Evolutionary conservation across 2,329 filamentous ascomycete species (phyloP).

Genomic region (Aspergillus fumigatus): DNA sequence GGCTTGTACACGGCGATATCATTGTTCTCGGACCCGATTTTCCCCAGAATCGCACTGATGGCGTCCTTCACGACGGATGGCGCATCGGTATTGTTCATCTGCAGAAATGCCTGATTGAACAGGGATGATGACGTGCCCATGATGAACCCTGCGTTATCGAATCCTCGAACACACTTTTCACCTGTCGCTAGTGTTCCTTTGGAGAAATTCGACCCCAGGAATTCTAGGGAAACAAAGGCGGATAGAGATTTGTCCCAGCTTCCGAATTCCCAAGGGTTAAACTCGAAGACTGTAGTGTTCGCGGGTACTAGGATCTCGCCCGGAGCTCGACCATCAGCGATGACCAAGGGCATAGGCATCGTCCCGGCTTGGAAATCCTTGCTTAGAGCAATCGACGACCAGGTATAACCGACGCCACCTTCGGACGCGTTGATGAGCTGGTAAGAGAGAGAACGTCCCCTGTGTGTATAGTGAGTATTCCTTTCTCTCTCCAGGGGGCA

Average conservation of each 20-base stretch:
- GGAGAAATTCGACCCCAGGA: constrained; percentile 67
- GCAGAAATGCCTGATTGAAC: constrained; percentile 71
- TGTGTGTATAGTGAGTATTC: constrained; percentile 3
- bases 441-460: constrained; percentile 71
- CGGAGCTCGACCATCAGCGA: constrained; percentile 62
- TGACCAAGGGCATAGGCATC: constrained; percentile 66
- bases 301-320: constrained; percentile 55
- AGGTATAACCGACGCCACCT: constrained; percentile 72
- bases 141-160: constrained; percentile 74
- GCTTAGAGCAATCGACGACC: constrained; percentile 66
- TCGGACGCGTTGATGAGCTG: constrained; percentile 72
- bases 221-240: constrained; percentile 65
- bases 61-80: constrained; percentile 48
- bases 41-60: constrained; percentile 49
- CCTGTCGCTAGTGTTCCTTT: constrained; percentile 53
- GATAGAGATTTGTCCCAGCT: constrained; percentile 66
- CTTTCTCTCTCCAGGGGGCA: neutral
- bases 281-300: constrained; percentile 69
- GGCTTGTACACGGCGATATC: constrained; percentile 70
- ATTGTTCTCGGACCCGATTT: constrained; percentile 51
- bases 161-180: constrained; percentile 65
- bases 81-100: constrained; percentile 50
- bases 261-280: constrained; percentile 74
- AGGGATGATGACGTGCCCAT: constrained; percentile 80
- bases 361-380: constrained; percentile 56